Base-by-base conservation (phyloP, 1,284 basidiomycete species). In the Cystobasidium pallidum region DNA sequence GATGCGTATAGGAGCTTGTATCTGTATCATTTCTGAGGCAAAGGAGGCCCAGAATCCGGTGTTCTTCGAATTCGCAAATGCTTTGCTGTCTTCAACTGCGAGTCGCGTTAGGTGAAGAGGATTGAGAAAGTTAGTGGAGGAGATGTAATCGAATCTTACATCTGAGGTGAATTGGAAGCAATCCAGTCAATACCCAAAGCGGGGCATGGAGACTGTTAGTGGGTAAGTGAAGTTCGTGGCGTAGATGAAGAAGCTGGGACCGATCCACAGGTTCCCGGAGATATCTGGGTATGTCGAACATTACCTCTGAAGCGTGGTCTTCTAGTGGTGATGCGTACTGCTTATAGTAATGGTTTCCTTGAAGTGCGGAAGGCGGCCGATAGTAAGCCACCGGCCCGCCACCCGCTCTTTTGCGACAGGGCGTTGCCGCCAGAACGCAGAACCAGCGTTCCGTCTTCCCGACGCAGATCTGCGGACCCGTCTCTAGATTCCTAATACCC, bases 201-300 rank as follows among this genome's bases (percentile, higher is more conserved):
- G 51, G 51, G 24, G 51, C 24, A 54, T 47, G 45, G n/a, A 47
- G 45, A n/a, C 45, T 47, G n/a, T 47, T 47, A 13, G 45, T 47
- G n/a, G 45, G 45, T 17, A n/a, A n/a, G 19, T 47, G 45, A n/a
- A 47, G 45, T 8, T 13, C n/a, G n/a, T 47, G 45, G 45, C 45
- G 45, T 13, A 47, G 45, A 21, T 41, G 39, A 15, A 41, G 39
- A 15, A 41, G 39, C 39, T 41, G 7, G 39, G 39, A 41, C 15
- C 39, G 7, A 41, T 41, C 39, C 39, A 41, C 39, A 41, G 39
- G 39, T 41, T 41, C 39, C 15, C 39, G 15, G 39, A 41, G 39
- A 15, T 41, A 41, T 8, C 8, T 41, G 15, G 39, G 39, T 41
- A 41, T 41, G 39, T 41, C 39, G 39, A 41, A 41, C 39, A 41